phyloP scores from a whole-genome alignment of 768 basidiomycete genomes.

The Mycena latifolia region DNA sequence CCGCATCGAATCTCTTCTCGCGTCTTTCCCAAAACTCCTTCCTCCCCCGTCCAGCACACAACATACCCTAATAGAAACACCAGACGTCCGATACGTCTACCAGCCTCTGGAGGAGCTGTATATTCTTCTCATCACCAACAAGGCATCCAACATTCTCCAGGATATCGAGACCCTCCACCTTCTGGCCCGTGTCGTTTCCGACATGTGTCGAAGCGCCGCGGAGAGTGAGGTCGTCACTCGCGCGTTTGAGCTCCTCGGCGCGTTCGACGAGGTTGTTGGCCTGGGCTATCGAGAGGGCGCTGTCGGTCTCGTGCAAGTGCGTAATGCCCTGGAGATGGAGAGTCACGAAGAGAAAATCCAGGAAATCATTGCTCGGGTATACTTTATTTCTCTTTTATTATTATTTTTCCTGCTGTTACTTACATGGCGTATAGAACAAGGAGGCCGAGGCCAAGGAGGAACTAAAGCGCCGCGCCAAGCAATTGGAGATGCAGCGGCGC shows the following conservation, averaged over 20 bases:
- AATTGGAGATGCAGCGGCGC: constrained; percentile 96
- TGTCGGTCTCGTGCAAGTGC: constrained; percentile 83
- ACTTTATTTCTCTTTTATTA: neutral
- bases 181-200: constrained; percentile 93
- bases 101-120: constrained; percentile 97
- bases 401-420: constrained; percentile 3
- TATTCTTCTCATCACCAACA: constrained; percentile 97
- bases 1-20: constrained; percentile 94
- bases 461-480: constrained; percentile 96
- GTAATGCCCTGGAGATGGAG: constrained; percentile 89
- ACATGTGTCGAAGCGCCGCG: constrained; percentile 87
- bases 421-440: constrained; percentile 77
- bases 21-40: constrained; percentile 98
- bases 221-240: constrained; percentile 92
- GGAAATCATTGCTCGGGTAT: constrained; percentile 94
- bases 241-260: constrained; percentile 93
- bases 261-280: constrained; percentile 97
- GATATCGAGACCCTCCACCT: constrained; percentile 98
- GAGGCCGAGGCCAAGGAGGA: constrained; percentile 99
- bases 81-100: constrained; percentile 97
- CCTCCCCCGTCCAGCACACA: constrained; percentile 84
- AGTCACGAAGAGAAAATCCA: constrained; percentile 96
- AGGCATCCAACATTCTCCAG: constrained; percentile 98
- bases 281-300: constrained; percentile 84
- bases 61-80: constrained; percentile 96